A percentile compares a stretch with the other conserved stretches of the same genome.
Conservation (phyloP, 1,284 basidiomycete genomes). For the Wallemia mellicola region DNA sequence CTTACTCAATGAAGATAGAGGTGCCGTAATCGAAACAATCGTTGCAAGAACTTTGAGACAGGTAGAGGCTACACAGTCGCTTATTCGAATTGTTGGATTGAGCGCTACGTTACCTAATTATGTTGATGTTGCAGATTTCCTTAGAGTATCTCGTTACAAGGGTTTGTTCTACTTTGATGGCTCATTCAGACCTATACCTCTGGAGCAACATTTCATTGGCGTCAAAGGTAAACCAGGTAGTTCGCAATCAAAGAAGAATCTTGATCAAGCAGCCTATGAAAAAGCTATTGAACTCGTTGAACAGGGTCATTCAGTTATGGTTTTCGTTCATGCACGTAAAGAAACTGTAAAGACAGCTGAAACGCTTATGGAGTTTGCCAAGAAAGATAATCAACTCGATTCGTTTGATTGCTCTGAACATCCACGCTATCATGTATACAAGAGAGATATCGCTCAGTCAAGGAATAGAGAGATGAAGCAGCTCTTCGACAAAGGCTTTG, state of each 20-base stretch:
- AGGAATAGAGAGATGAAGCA: conserved; percentile 91
- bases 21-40: conserved; percentile 94
- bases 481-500: conserved; percentile 73
- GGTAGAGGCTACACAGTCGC: conserved; percentile 86
- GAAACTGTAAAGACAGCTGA: conserved; percentile 86
- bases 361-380: conserved; percentile 51
- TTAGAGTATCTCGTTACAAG: conserved; percentile 62
- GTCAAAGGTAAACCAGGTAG: conserved; percentile 72
- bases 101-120: conserved; percentile 96
- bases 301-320: conserved; percentile 93
- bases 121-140: conserved; percentile 80
- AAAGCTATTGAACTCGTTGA: conserved; percentile 55
- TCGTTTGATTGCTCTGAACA: conserved; percentile 54
- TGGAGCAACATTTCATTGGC: conserved; percentile 93
- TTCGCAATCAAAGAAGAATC: conserved; percentile 41
- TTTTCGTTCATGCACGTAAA: conserved; percentile 94
- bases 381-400: conserved; percentile 38
- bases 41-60: conserved; percentile 83
- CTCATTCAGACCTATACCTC: conserved; percentile 82
- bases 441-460: conserved; percentile 44
- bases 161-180: conserved; percentile 98
- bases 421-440: conserved; percentile 42
- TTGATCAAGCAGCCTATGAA: conserved; percentile 69
- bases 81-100: conserved; percentile 95
- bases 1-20: conserved; percentile 85